A percentile compares a stretch with the other conserved stretches of the same genome.
phyloP scores from a whole-genome alignment of 2,329 filamentous ascomycete species.

The Paradendryphiella salina region DNA sequence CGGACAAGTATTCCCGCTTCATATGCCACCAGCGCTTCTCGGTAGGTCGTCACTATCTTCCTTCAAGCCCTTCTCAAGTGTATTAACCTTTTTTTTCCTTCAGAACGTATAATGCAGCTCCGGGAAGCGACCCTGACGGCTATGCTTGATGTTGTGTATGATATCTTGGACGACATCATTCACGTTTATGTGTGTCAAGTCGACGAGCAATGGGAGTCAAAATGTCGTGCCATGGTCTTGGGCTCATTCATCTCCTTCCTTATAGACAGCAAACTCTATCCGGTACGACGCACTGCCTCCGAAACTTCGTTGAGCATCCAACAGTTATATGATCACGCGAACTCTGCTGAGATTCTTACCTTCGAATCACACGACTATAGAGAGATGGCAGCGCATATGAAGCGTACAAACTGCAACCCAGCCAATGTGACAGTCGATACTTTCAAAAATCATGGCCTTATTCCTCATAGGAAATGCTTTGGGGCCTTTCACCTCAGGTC shows the following conservation, averaged over 20 bases:
- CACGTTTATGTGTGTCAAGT: conserved; percentile 11
- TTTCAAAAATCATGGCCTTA: conserved; percentile 9
- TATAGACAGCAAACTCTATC: conserved; percentile 9
- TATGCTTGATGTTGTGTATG: conserved; percentile 7
- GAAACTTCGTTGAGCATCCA: conserved; percentile 12
- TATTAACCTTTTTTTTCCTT: conserved; percentile 1
- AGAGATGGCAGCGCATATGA: conserved; percentile 7
- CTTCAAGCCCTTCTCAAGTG: no score
- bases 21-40: conserved; percentile 13
- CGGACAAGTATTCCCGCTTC: conserved; percentile 4
- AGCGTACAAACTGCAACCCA: conserved; percentile 9
- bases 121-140: conserved; percentile 7
- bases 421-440: conserved; percentile 4
- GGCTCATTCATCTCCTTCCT: conserved; percentile 11
- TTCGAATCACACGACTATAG: conserved; percentile 10
- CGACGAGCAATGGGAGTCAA: conserved; percentile 4
- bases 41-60: neutral
- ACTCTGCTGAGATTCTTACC: conserved; percentile 3
- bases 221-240: conserved; percentile 7
- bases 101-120: conserved; percentile 10
- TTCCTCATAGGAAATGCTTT: conserved; percentile 7
- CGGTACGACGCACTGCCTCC: conserved; percentile 5
- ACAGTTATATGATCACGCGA: conserved; percentile 3
- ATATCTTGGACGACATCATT: conserved; percentile 9
- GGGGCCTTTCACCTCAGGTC: conserved; percentile 3